Evolutionary conservation across 108 stramenopile species (phyloP).

Genomic region (Pinguiococcus pyrenoidosus): DNA sequence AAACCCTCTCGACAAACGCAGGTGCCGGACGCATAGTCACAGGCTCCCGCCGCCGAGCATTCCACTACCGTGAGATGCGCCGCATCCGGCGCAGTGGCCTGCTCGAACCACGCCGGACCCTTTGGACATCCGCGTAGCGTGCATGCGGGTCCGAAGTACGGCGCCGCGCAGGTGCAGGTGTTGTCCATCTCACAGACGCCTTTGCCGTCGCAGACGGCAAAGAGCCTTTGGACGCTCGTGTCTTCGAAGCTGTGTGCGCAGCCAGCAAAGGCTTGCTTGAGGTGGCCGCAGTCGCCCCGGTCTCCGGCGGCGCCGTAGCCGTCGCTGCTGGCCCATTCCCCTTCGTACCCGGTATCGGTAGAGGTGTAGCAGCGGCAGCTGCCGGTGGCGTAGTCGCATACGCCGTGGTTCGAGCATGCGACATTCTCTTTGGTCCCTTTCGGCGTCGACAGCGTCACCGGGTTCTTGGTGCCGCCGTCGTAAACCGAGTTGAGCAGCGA

Average conservation of each 20-base stretch:
- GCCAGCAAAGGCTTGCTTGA: too few relatives aligned
- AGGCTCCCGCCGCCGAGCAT: constrained; percentile 26
- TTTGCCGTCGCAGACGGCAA: too few relatives aligned
- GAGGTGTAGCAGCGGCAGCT: constrained; percentile 25
- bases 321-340: constrained; percentile 31
- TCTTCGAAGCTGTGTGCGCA: too few relatives aligned
- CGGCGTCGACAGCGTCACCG: background rate
- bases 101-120: constrained; percentile 37
- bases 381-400: constrained; percentile 35
- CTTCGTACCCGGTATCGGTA: constrained; percentile 20
- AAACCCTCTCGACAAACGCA: constrained; percentile 26
- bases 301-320: constrained; percentile 31
- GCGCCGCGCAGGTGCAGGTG: too few relatives aligned
- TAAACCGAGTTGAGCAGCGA: constrained; percentile 3
- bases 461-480: background rate
- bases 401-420: constrained; percentile 45
- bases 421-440: constrained; percentile 49
- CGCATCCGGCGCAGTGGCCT: constrained; percentile 11
- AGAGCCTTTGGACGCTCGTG: too few relatives aligned
- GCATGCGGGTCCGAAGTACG: too few relatives aligned
- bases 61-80: constrained; percentile 22
- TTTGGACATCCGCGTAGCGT: constrained; percentile 22
- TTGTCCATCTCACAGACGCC: too few relatives aligned
- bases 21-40: constrained; percentile 11
- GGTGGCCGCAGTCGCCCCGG: constrained; percentile 41